phyloP scores from a whole-genome alignment of 176 grass and related monocot species.

The Ampelocalamus luodianensis region DNA sequence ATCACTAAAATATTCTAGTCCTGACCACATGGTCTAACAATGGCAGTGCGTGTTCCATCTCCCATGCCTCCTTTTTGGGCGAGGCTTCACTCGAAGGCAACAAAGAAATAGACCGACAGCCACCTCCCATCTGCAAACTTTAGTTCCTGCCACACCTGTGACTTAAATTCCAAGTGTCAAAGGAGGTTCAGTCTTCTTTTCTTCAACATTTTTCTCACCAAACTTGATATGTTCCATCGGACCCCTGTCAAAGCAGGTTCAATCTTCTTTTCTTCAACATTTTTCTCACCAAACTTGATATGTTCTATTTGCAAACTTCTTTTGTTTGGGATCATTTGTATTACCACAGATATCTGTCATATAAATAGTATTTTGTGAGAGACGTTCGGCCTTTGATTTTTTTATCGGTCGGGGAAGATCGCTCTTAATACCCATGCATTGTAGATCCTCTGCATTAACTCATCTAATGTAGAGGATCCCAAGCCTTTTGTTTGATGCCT shows the following conservation, averaged over 20 bases:
- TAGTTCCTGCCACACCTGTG: slow-evolving; percentile 28
- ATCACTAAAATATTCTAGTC: too few relatives aligned
- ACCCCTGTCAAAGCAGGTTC: slow-evolving; percentile 22
- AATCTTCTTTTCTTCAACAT: slow-evolving; percentile 18
- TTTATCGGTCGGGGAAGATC: too few relatives aligned
- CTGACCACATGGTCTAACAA: too few relatives aligned
- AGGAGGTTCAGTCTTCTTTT: slow-evolving; percentile 20
- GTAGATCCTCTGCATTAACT: too few relatives aligned
- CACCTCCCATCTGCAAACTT: slow-evolving; percentile 47
- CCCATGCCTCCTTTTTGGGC: neutral
- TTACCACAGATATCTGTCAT: too few relatives aligned
- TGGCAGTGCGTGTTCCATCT: slow-evolving; percentile 10
- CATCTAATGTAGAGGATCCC: too few relatives aligned
- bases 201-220: slow-evolving; percentile 38
- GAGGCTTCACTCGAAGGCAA: slow-evolving; percentile 55
- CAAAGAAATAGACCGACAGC: slow-evolving; percentile 9
- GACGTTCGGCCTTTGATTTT: too few relatives aligned
- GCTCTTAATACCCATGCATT: too few relatives aligned
- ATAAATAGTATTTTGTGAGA: too few relatives aligned
- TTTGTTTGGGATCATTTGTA: too few relatives aligned
- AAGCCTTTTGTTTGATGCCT: slow-evolving; percentile 5
- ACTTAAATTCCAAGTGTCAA: slow-evolving; percentile 42
- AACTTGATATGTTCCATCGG: slow-evolving; percentile 25
- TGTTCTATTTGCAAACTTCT: slow-evolving; percentile 4
- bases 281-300: slow-evolving; percentile 44